Percentiles rank a stretch among this genome's conserved stretches.
phyloP scores from a whole-genome alignment of 306 rosid species.

The Begonia peltatifolia region DNA sequence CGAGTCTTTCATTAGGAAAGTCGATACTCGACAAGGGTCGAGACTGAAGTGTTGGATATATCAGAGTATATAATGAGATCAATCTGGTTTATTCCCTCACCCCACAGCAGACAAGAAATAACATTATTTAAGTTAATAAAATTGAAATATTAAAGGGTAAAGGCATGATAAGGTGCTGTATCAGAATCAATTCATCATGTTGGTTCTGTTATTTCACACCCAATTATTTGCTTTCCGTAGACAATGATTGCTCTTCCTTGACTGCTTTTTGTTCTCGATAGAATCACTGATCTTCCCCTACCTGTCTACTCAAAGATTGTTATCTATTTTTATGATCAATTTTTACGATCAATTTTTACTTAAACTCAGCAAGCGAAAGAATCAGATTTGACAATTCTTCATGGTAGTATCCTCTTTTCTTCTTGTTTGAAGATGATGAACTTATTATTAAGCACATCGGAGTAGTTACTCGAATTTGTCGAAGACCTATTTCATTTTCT shows the following conservation, averaged over 20 bases:
- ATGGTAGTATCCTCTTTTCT: too few species aligned
- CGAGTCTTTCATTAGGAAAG: constrained; percentile 4
- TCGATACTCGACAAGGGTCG: constrained; percentile 11
- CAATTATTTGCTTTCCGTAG: constrained; percentile 27
- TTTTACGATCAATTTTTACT: not conserved
- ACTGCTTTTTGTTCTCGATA: constrained; percentile 27
- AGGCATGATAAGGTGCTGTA: constrained; percentile 20
- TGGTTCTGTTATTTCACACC: constrained; percentile 23
- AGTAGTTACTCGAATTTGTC: too few species aligned
- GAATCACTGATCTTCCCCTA: constrained; percentile 10
- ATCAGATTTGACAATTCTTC: too few species aligned
- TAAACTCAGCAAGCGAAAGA: not conserved
- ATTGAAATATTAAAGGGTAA: constrained; percentile 13
- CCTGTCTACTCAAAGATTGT: not conserved
- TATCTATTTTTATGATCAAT: not conserved
- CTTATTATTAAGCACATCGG: too few species aligned
- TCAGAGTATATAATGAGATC: constrained; percentile 30
- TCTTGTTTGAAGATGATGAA: too few species aligned
- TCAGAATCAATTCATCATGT: constrained; percentile 2
- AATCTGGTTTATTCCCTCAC: too few species aligned
- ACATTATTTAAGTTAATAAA: not conserved
- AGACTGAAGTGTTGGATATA: constrained; percentile 7
- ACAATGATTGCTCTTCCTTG: constrained; percentile 16
- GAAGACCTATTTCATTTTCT: too few species aligned
- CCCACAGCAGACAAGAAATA: not conserved